These are phyloP conservation scores for Vigna mungo DNA, from an alignment of 306 rosid species.

Conservation along the genomic window DNA sequence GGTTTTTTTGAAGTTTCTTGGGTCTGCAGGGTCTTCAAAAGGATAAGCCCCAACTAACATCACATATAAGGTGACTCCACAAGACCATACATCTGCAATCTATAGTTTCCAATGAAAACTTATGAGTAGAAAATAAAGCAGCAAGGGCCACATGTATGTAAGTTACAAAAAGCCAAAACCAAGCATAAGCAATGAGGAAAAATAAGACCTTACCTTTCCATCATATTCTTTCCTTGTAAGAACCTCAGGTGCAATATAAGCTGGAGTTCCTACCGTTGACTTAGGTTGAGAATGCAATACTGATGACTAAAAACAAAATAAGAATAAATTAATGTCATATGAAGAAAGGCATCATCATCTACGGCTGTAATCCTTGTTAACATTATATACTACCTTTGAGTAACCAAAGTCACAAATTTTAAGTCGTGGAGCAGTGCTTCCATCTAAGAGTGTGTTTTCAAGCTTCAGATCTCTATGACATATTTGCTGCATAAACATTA, in stretches of 20 bases:
- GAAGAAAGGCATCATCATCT: background rate
- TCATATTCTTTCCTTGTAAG: conserved; percentile 77
- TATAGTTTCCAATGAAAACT: conserved; percentile 41
- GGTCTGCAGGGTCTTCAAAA: conserved; percentile 82
- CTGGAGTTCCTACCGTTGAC: conserved; percentile 89
- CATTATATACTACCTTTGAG: conserved; percentile 75
- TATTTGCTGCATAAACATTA: conserved; percentile 65
- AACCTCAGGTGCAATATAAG: conserved; percentile 92
- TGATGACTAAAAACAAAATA: conserved; percentile 63
- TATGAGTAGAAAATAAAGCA: conserved; percentile 6
- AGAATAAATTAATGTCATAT: conserved; percentile 42
- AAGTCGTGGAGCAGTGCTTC: conserved; percentile 76
- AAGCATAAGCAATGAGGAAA: conserved; percentile 34
- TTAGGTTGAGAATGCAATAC: conserved; percentile 88
- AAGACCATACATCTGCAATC: conserved; percentile 97
- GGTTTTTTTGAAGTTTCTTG: conserved; percentile 73
- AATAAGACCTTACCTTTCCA: conserved; percentile 66
- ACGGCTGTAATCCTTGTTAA: conserved; percentile 17
- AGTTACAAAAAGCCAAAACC: background rate
- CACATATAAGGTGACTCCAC: conserved; percentile 92
- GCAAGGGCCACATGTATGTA: background rate
- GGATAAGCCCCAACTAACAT: conserved; percentile 92
- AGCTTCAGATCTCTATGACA: conserved; percentile 95
- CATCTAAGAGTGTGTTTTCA: conserved; percentile 85
- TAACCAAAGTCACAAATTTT: conserved; percentile 90